Percentiles rank a stretch among this genome's conserved stretches.
These are phyloP conservation scores for Lipomyces orientalis DNA, from an alignment of 805 yeast species.

Conservation along the genomic window DNA sequence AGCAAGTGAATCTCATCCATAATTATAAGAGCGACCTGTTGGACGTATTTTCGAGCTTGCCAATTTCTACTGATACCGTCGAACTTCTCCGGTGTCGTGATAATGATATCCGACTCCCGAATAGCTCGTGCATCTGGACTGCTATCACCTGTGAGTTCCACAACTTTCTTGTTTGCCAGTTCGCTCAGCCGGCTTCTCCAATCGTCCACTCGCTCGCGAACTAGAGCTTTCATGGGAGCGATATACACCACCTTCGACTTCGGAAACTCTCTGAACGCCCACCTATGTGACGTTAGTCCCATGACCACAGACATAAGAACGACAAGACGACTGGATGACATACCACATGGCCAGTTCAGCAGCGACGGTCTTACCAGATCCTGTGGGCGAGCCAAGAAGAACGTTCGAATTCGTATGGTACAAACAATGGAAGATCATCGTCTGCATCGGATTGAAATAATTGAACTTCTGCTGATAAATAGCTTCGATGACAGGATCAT, in stretches of 20 bases:
- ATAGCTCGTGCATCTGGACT: slow-evolving; percentile 73
- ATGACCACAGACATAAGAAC: neutral
- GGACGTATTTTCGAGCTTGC: slow-evolving; percentile 79
- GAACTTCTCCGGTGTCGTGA: slow-evolving; percentile 85
- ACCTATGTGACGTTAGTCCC: slow-evolving; percentile 19
- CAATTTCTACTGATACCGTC: slow-evolving; percentile 88
- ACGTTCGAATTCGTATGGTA: slow-evolving; percentile 80
- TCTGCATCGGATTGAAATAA: slow-evolving; percentile 98
- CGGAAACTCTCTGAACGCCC: slow-evolving; percentile 84
- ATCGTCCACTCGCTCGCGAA: slow-evolving; percentile 81
- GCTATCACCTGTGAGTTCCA: slow-evolving; percentile 84
- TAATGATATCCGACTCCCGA: slow-evolving; percentile 71
- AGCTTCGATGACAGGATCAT: slow-evolving; percentile 66
- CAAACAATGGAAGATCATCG: slow-evolving; percentile 90
- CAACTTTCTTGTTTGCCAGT: slow-evolving; percentile 58
- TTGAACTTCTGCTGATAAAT: slow-evolving; percentile 72
- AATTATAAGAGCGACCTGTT: slow-evolving; percentile 72
- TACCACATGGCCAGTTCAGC: slow-evolving; percentile 97
- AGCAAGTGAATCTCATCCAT: slow-evolving; percentile 87
- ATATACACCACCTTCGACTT: slow-evolving; percentile 68
- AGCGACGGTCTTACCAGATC: slow-evolving; percentile 97
- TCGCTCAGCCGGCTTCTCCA: slow-evolving; percentile 62
- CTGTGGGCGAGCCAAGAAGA: slow-evolving; percentile 97
- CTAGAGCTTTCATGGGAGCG: slow-evolving; percentile 90
- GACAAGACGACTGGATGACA: neutral